A percentile compares a stretch with the other conserved stretches of the same genome.
phyloP scores from a whole-genome alignment of 2,329 filamentous ascomycete genomes.

The Fonsecaea pedrosoi region DNA sequence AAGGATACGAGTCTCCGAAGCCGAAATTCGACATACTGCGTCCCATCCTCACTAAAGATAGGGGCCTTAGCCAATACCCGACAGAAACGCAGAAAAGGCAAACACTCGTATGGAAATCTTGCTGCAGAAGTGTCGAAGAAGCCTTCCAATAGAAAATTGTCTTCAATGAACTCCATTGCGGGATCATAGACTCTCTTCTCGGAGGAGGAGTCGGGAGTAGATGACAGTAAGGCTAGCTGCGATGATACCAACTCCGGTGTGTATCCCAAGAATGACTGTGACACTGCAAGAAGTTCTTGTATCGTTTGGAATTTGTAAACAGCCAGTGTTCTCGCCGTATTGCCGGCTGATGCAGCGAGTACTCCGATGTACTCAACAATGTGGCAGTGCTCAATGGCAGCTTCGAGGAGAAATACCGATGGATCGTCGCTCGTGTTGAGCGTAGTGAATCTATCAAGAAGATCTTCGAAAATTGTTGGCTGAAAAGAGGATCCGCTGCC shows the following conservation, averaged over 20 bases:
- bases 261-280: conserved; percentile 72
- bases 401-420: conserved; percentile 55
- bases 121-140: conserved; percentile 72
- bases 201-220: conserved; percentile 39
- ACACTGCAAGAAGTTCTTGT: conserved; percentile 73
- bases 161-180: conserved; percentile 61
- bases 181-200: conserved; percentile 25
- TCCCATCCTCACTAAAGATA: conserved; percentile 54
- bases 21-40: conserved; percentile 64
- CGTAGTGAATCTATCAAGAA: conserved; percentile 54
- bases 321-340: conserved; percentile 14
- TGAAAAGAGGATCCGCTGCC: conserved; percentile 44
- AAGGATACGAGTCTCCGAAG: conserved; percentile 74
- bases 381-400: conserved; percentile 54
- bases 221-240: conserved; percentile 68
- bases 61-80: conserved; percentile 65
- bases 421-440: conserved; percentile 54
- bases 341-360: conserved; percentile 4
- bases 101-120: conserved; percentile 84
- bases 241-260: conserved; percentile 72
- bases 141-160: conserved; percentile 62
- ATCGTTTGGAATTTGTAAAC: conserved; percentile 49
- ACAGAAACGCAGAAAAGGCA: conserved; percentile 76
- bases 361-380: conserved; percentile 57
- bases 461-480: conserved; percentile 54